phyloP scores from a whole-genome alignment of 73 alveolate genomes.

The Tetrahymena thermophila region DNA sequence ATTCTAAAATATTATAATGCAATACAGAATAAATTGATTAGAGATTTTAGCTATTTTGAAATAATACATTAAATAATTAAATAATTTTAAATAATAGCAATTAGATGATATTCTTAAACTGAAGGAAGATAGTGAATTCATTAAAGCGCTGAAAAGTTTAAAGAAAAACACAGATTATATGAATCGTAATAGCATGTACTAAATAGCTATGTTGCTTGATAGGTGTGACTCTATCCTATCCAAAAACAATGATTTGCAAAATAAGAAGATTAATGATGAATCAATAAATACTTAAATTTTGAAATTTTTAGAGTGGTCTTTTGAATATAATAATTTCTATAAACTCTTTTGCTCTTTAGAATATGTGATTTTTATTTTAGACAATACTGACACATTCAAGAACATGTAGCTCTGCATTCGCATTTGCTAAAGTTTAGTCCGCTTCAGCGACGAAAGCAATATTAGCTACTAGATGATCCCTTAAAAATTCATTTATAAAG shows the following conservation, averaged over 20 bases:
- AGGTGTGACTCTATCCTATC: neutral
- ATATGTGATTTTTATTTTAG: neutral
- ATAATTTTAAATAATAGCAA: neutral
- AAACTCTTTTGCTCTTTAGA: neutral
- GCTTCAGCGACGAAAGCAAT: neutral
- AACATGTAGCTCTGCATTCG: neutral
- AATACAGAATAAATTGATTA: no score
- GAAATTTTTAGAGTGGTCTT: neutral
- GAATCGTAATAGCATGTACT: neutral
- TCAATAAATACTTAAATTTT: neutral
- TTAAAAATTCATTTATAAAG: neutral
- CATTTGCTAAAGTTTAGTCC: neutral
- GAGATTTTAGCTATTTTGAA: no score
- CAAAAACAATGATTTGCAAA: neutral
- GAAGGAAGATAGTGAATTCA: neutral
- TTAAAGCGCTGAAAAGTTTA: neutral
- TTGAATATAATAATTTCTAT: neutral
- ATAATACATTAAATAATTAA: neutral
- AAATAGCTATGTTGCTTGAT: neutral
- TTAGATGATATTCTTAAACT: neutral
- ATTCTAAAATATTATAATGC: no score
- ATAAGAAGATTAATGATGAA: neutral
- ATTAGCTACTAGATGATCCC: neutral
- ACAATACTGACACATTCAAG: neutral
- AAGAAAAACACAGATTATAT: neutral